Conservation (phyloP, 2,329 filamentous ascomycete genomes). For the Talaromyces piceae region DNA sequence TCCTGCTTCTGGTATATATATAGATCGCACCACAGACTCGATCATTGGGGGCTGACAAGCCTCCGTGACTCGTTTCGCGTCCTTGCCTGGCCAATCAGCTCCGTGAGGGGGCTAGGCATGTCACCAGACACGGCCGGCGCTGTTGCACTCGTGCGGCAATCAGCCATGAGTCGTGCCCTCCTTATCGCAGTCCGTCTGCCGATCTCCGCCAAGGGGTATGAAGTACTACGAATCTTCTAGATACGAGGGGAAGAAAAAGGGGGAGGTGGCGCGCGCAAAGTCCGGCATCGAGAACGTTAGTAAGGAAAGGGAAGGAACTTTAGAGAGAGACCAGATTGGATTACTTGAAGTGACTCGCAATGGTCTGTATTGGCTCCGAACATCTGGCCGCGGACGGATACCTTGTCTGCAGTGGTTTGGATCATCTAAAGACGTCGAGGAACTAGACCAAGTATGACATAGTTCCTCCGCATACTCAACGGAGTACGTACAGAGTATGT, state of each 20-base stretch:
- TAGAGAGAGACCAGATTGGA: no score
- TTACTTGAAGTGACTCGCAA: no score
- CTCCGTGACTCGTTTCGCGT: not conserved
- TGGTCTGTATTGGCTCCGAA: no score
- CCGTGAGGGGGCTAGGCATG: not conserved
- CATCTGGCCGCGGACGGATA: no score
- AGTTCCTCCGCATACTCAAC: no score
- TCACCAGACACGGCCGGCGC: not conserved
- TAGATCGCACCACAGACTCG: not conserved
- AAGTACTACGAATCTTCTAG: not conserved
- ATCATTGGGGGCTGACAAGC: not conserved
- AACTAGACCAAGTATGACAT: no score
- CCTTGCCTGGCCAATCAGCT: not conserved
- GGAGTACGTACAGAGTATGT: not conserved
- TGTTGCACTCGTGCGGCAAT: slow-evolving; percentile 1
- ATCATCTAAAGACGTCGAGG: no score
- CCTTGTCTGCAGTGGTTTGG: no score
- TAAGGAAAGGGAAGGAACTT: no score
- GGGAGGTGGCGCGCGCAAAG: no score
- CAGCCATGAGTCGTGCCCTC: not conserved
- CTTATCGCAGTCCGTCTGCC: not conserved
- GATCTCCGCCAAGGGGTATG: not conserved
- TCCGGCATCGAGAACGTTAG: not conserved
- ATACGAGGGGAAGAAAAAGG: not conserved
- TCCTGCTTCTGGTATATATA: not conserved